These are phyloP conservation scores for Handroanthus guayacan DNA, from an alignment of 257 asterid species.

Conservation along the genomic window DNA sequence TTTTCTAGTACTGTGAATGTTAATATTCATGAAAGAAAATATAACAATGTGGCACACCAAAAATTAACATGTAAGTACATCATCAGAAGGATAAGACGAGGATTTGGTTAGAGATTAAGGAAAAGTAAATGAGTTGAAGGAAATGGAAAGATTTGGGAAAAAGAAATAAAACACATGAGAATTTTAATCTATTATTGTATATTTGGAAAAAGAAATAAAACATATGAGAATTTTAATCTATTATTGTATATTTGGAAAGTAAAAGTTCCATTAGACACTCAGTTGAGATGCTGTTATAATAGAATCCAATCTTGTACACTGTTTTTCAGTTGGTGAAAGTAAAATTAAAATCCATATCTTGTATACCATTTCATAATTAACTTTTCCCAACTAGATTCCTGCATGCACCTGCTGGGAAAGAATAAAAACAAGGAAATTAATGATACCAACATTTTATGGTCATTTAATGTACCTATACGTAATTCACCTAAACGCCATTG, in stretches of 20 bases:
- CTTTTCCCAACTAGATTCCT: background rate
- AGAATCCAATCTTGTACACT: background rate
- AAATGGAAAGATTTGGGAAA: background rate
- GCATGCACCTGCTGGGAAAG: background rate
- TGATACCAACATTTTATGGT: background rate
- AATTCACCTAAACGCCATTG: background rate
- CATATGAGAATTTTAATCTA: background rate
- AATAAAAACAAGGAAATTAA: background rate
- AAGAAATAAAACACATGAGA: background rate
- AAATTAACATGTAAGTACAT: background rate
- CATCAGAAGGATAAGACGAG: background rate
- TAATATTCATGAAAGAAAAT: background rate
- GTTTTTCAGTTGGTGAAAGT: background rate
- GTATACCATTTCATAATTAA: no score
- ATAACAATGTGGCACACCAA: background rate
- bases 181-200: background rate
- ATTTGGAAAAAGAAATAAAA: background rate
- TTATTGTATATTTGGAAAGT: background rate
- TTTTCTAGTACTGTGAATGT: background rate
- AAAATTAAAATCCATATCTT: no score
- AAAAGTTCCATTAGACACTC: background rate
- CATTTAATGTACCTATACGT: slow-evolving; percentile 7
- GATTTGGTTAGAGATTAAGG: background rate
- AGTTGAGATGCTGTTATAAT: background rate
- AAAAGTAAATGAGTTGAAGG: background rate